phyloP scores from a whole-genome alignment of 1,284 basidiomycete species.

The Lentinula novae-zelandiae region DNA sequence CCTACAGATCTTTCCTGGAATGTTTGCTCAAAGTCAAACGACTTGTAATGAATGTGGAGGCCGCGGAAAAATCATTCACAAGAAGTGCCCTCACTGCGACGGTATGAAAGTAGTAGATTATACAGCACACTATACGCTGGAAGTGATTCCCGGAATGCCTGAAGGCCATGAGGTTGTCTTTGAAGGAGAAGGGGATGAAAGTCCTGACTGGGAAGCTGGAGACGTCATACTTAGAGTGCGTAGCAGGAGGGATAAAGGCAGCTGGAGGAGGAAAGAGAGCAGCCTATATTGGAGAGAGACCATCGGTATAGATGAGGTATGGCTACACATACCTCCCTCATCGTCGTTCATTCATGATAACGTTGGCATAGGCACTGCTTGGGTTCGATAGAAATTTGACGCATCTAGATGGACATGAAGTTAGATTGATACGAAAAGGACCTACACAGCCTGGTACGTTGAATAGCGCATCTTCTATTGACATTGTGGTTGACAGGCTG shows the following conservation, averaged over 20 bases:
- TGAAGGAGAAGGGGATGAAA: constrained; percentile 92
- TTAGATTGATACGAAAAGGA: constrained; percentile 66
- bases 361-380: constrained; percentile 57
- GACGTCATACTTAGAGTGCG: constrained; percentile 84
- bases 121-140: constrained; percentile 76
- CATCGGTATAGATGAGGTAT: constrained; percentile 84
- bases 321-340: constrained; percentile 17
- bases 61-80: constrained; percentile 74
- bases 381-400: constrained; percentile 85
- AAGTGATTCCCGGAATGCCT: constrained; percentile 68
- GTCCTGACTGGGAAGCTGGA: constrained; percentile 88
- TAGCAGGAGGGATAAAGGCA: constrained; percentile 71
- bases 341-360: background rate
- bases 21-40: constrained; percentile 83
- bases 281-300: constrained; percentile 89
- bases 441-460: constrained; percentile 85
- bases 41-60: constrained; percentile 82
- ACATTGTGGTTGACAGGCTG: constrained; percentile 2
- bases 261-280: constrained; percentile 84
- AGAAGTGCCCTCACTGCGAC: constrained; percentile 77
- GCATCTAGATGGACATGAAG: constrained; percentile 84
- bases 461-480: background rate
- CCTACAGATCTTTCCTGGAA: constrained; percentile 83
- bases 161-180: constrained; percentile 91
- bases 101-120: constrained; percentile 84